Evolutionary conservation across 2,329 filamentous ascomycete species (phyloP).

Genomic region (Blumeria graminis): DNA sequence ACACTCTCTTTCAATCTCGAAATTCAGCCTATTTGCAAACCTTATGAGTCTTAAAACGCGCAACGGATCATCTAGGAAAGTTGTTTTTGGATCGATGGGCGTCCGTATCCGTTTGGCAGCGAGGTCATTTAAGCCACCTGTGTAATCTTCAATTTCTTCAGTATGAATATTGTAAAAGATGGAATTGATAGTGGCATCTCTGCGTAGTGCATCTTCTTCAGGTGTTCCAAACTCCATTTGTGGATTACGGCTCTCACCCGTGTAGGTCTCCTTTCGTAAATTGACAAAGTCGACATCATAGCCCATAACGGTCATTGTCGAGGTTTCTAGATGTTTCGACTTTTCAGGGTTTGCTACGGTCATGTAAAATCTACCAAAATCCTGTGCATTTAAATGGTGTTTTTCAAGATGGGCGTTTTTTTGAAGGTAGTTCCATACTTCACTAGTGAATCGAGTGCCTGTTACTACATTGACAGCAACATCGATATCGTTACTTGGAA

Average conservation of each 20-base stretch:
- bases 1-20: conserved; percentile 47
- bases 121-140: conserved; percentile 57
- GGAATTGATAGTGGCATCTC: conserved; percentile 86
- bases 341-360: conserved; percentile 86
- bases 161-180: conserved; percentile 87
- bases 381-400: conserved; percentile 31
- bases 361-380: conserved; percentile 58
- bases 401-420: conserved; percentile 32
- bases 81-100: conserved; percentile 68
- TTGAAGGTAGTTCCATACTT: conserved; percentile 44
- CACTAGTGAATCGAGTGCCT: conserved; percentile 47
- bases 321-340: conserved; percentile 86
- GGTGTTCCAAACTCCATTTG: conserved; percentile 85
- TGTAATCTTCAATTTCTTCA: conserved; percentile 62
- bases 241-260: conserved; percentile 71
- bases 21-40: conserved; percentile 68
- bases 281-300: conserved; percentile 90
- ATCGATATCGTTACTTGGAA: conserved; percentile 58
- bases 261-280: conserved; percentile 73
- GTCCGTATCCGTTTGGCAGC: conserved; percentile 50
- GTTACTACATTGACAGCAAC: conserved; percentile 73
- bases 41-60: conserved; percentile 68
- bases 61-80: conserved; percentile 82
- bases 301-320: conserved; percentile 63
- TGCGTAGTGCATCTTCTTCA: conserved; percentile 65